Base-by-base conservation (phyloP, 495 filamentous ascomycete genomes). In the Aspergillus cristatus region DNA sequence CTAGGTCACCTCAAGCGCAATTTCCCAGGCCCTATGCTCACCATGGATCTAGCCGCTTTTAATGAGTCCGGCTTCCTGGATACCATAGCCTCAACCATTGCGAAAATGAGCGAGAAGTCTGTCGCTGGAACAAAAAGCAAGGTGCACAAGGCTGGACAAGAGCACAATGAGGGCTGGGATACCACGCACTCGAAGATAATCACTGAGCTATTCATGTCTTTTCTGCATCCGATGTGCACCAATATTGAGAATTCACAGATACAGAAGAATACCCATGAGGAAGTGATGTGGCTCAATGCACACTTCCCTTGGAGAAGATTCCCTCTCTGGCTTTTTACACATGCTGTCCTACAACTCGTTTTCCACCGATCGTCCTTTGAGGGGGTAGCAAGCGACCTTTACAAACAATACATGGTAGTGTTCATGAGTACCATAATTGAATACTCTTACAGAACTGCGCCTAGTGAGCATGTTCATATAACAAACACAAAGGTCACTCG, bases 251-350 rank as follows among this genome's bases (percentile, higher is more conserved):
- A 57, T 0, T 3, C 34, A 4, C 54, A 60, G 1, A 59, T 82
- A 5, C 34, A 41, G n/a, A 84, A 83, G 46, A 62, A 69, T 34
- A 81, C 72, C 12, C 64, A 75, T 7, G 77, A 84, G 36, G 75
- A 82, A 17, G 70, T 81, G 1, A 31, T 72, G 16, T 81, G 68
- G 69, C 2, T 50, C 2, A 29, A 68, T 15, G 44, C 50, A 8
- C 20, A 8, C 20, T 24, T 24, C 8, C 20, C 20, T 4, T 24
- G 20, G 20, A 24, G 20, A 24, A 24, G 20, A 24, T 24, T 8
- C 20, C 8, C 20, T 24, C 20, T 24, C 8, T 24, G 20, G 20
- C 20, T 24, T 24, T 24, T 24, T 4, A 24, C 8, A 24, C 20
- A 8, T 8, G 20, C 8, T 4, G 8, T 8, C 8, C 20, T 24